Conservation (phyloP, 2,329 filamentous ascomycete species). For the Xylaria sp. region DNA sequence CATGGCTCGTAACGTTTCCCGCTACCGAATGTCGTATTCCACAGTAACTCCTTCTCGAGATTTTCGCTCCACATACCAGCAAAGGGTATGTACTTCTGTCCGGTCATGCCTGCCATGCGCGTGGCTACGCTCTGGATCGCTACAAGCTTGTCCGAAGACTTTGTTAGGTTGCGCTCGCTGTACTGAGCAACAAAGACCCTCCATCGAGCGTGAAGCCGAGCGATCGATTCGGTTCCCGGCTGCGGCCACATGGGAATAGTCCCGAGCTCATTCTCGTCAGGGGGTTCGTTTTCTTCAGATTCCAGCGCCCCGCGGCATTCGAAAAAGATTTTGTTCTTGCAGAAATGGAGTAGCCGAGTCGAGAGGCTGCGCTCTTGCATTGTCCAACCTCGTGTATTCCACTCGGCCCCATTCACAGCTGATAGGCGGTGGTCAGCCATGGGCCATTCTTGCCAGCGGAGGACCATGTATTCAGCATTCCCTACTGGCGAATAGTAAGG, state of each 20-base stretch:
- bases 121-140: neutral
- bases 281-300: conserved; percentile 39
- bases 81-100: neutral
- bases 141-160: conserved; percentile 22
- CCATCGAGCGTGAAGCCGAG: conserved; percentile 16
- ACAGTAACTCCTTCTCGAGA: conserved; percentile 29
- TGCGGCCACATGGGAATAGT: conserved; percentile 36
- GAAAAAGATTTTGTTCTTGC: conserved; percentile 38
- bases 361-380: conserved; percentile 42
- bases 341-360: conserved; percentile 38
- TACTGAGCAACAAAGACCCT: conserved; percentile 34
- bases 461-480: neutral
- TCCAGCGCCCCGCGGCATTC: conserved; percentile 35
- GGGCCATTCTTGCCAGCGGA: neutral
- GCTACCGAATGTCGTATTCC: conserved; percentile 20
- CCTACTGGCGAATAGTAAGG: conserved; percentile 21
- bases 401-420: conserved; percentile 34
- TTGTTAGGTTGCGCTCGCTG: conserved; percentile 31
- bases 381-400: conserved; percentile 39
- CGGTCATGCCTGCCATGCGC: neutral
- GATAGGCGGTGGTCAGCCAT: conserved; percentile 33
- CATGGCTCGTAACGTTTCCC: conserved; percentile 19
- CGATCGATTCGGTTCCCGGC: neutral
- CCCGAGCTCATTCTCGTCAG: conserved; percentile 19
- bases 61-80: neutral